These are phyloP conservation scores for Danielia oregonensis DNA, from an alignment of 805 yeast species.

Conservation along the genomic window DNA sequence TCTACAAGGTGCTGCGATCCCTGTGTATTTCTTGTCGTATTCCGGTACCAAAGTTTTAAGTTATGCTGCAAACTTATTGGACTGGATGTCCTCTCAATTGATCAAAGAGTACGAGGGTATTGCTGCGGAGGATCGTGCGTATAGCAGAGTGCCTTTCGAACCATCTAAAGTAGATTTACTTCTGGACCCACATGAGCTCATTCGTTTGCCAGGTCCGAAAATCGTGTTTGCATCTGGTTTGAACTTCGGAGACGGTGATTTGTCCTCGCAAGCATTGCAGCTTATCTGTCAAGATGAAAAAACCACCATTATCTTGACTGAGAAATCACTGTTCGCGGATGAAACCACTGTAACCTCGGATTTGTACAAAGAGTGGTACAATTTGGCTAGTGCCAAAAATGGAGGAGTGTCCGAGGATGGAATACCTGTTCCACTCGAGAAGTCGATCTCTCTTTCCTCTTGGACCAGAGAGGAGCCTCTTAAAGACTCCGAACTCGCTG, in stretches of 20 bases:
- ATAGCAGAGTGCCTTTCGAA: conserved; percentile 68
- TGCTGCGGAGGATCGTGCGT: conserved; percentile 17
- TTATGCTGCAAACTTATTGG: conserved; percentile 85
- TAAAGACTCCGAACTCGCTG: conserved; percentile 46
- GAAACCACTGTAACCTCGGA: conserved; percentile 45
- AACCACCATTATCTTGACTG: conserved; percentile 74
- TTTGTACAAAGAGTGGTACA: conserved; percentile 54
- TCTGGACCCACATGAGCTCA: conserved; percentile 53
- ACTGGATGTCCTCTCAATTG: conserved; percentile 93
- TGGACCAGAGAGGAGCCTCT: conserved; percentile 48
- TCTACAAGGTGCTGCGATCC: conserved; percentile 49
- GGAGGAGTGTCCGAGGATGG: conserved; percentile 55
- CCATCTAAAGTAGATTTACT: conserved; percentile 56
- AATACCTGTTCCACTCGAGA: conserved; percentile 50
- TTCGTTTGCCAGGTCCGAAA: conserved; percentile 61
- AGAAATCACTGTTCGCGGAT: conserved; percentile 37
- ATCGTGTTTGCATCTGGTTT: conserved; percentile 76
- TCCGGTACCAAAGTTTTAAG: conserved; percentile 74
- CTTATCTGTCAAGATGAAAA: conserved; percentile 60
- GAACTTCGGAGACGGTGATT: conserved; percentile 60
- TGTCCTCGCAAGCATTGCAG: conserved; percentile 49
- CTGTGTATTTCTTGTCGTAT: conserved; percentile 71
- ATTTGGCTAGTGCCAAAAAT: conserved; percentile 30
- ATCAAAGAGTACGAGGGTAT: conserved; percentile 73
- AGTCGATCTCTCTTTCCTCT: conserved; percentile 36